Conservation (phyloP, 495 filamentous ascomycete genomes). For the Podospora tetraspora region DNA sequence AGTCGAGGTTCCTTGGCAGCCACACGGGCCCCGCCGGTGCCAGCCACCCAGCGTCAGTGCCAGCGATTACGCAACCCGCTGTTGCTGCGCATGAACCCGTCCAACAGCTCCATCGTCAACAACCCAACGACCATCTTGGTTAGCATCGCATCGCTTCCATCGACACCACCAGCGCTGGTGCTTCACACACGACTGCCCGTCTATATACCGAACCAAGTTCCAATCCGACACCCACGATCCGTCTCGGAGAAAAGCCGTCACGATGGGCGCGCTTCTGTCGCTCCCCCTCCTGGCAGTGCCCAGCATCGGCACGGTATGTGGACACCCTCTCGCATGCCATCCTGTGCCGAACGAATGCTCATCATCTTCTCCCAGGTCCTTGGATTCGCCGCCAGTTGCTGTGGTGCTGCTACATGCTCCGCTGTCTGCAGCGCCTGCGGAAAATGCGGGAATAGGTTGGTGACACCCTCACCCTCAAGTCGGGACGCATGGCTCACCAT, state of each 20-base stretch:
- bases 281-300: slow-evolving; percentile 84
- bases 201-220: not conserved
- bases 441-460: slow-evolving; percentile 89
- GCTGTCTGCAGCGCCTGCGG: slow-evolving; percentile 92
- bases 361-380: slow-evolving; percentile 50
- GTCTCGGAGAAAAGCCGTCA: slow-evolving; percentile 17
- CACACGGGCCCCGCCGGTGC: not conserved
- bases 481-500: slow-evolving; percentile 3
- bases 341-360: slow-evolving; percentile 2
- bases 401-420: slow-evolving; percentile 90
- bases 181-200: not conserved
- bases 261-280: slow-evolving; percentile 88
- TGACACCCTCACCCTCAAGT: slow-evolving; percentile 4
- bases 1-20: not conserved
- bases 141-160: not conserved
- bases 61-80: not conserved
- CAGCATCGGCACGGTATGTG: slow-evolving; percentile 70
- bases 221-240: not conserved
- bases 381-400: slow-evolving; percentile 77
- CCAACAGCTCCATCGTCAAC: not conserved
- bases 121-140: not conserved
- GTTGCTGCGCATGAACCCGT: not conserved
- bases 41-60: not conserved
- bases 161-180: not conserved
- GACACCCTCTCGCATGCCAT: slow-evolving; percentile 25